phyloP scores from a whole-genome alignment of 1,284 basidiomycete species.

The Rhodotorula glutinis region DNA sequence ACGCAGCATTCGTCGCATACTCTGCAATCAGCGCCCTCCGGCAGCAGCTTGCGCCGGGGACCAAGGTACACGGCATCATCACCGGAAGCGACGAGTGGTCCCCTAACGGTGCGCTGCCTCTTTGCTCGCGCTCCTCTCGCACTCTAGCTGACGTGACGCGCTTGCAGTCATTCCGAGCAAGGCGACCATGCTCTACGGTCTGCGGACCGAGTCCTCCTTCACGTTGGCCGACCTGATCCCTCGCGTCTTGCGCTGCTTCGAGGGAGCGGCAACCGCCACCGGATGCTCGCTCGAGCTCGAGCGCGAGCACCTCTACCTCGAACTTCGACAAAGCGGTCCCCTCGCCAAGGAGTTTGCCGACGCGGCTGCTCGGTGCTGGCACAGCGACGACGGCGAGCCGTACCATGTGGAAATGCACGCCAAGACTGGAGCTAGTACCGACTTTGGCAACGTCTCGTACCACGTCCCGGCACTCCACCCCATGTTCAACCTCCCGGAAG shows the following conservation, averaged over 20 bases:
- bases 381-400: background rate
- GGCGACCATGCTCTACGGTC: constrained; percentile 1
- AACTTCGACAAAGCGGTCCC: background rate
- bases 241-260: constrained; percentile 6
- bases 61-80: constrained; percentile 64
- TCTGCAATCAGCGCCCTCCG: constrained; percentile 67
- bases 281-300: background rate
- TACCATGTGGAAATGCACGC: constrained; percentile 31
- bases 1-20: constrained; percentile 78
- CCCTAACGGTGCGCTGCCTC: background rate
- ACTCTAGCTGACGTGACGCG: no score
- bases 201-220: background rate
- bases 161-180: constrained; percentile 1
- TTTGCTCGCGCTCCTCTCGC: background rate
- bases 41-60: constrained; percentile 65
- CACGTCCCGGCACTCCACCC: constrained; percentile 47
- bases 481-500: constrained; percentile 45
- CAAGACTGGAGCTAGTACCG: constrained; percentile 42
- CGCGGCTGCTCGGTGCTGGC: background rate
- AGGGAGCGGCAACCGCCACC: background rate
- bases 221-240: background rate
- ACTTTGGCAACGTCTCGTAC: constrained; percentile 50
- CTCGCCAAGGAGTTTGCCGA: constrained; percentile 4
- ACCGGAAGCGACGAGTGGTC: constrained; percentile 43
- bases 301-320: constrained; percentile 5